A percentile compares a stretch with the other conserved stretches of the same genome.
Evolutionary conservation across 1,284 basidiomycete genomes (phyloP).

Genomic region (Entoloma clypeatum): DNA sequence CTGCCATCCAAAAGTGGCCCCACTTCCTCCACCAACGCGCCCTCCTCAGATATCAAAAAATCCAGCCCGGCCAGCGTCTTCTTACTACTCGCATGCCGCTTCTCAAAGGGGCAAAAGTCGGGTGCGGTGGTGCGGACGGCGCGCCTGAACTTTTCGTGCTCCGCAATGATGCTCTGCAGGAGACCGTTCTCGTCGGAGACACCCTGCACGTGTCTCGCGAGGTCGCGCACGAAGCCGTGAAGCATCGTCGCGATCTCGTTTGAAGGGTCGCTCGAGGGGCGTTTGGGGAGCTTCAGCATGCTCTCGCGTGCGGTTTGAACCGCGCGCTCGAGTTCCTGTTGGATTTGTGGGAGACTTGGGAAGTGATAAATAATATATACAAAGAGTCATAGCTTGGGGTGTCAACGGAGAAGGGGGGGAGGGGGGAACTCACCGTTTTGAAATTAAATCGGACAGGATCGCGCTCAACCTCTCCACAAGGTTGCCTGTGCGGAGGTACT

Average conservation of each 20-base stretch:
- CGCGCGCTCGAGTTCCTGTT: slow-evolving; percentile 43
- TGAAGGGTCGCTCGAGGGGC: slow-evolving; percentile 51
- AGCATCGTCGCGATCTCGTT: slow-evolving; percentile 51
- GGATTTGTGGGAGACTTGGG: slow-evolving; percentile 67
- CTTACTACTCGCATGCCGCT: slow-evolving; percentile 12
- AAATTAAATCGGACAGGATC: slow-evolving; percentile 55
- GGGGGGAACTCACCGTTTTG: slow-evolving; percentile 41
- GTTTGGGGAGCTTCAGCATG: slow-evolving; percentile 43
- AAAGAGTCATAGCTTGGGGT: slow-evolving; percentile 1
- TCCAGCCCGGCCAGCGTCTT: slow-evolving; percentile 4
- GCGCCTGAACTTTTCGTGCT: slow-evolving; percentile 43
- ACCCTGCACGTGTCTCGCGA: slow-evolving; percentile 48
- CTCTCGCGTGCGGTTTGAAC: slow-evolving; percentile 36
- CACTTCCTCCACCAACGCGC: background rate
- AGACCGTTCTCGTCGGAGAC: slow-evolving; percentile 47
- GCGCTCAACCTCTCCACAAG: slow-evolving; percentile 52
- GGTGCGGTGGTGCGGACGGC: slow-evolving; percentile 55
- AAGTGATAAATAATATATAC: too few species aligned
- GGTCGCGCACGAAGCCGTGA: slow-evolving; percentile 40
- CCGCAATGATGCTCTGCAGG: slow-evolving; percentile 49
- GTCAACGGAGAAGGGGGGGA: background rate
- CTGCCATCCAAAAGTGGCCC: too few species aligned
- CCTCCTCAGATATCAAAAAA: slow-evolving; percentile 1
- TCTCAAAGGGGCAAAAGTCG: slow-evolving; percentile 44
- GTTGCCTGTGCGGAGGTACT: slow-evolving; percentile 50